Conservation (phyloP, 345 rosid species). For the Eucalyptus pauciflora region DNA sequence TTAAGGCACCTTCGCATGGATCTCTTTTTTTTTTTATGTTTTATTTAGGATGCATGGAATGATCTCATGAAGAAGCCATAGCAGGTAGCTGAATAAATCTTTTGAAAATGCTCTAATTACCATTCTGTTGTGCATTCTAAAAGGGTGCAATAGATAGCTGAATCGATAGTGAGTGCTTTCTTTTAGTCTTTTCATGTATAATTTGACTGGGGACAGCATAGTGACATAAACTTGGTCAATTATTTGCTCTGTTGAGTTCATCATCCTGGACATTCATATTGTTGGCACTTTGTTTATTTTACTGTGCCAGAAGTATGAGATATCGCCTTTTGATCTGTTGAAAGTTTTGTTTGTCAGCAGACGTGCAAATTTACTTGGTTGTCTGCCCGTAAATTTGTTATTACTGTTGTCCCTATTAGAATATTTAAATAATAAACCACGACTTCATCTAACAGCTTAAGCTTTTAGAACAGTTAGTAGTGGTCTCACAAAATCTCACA, state of each 20-base stretch:
- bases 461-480: no score
- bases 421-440: no score
- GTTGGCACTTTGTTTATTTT: background rate
- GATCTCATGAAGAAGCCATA: background rate
- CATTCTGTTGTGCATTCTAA: background rate
- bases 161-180: background rate
- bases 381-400: background rate
- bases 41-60: background rate
- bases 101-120: background rate
- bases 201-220: background rate
- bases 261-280: background rate
- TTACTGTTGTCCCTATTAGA: background rate
- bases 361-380: background rate
- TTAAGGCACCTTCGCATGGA: background rate
- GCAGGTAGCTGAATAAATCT: background rate
- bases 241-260: background rate
- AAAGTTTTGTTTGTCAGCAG: background rate
- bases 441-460: no score
- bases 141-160: background rate
- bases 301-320: background rate
- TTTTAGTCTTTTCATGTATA: background rate
- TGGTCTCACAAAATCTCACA: no score
- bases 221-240: background rate
- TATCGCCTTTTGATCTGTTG: background rate
- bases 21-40: background rate